Conservation (phyloP, 1,284 basidiomycete genomes). For the Xanthoconium separans region DNA sequence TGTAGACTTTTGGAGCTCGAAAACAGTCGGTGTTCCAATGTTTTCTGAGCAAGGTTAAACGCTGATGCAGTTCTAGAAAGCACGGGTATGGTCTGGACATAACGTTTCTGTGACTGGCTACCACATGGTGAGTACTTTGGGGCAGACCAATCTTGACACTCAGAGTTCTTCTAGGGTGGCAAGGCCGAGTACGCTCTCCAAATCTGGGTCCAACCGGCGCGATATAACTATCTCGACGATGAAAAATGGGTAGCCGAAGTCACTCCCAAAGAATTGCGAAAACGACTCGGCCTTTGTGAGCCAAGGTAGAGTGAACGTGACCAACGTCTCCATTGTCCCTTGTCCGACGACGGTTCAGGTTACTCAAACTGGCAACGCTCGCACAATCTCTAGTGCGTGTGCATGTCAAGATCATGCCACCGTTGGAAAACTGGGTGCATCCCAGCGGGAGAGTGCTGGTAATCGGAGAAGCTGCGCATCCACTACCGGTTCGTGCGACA, state of each 20-base stretch:
- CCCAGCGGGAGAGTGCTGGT: conserved; percentile 41
- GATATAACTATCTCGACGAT: background rate
- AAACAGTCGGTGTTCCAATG: conserved; percentile 30
- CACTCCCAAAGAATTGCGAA: conserved; percentile 16
- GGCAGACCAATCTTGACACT: background rate
- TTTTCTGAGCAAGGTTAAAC: background rate
- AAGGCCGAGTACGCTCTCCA: conserved; percentile 27
- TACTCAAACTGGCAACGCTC: conserved; percentile 42
- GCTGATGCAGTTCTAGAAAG: conserved; percentile 28
- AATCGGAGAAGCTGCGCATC: conserved; percentile 54
- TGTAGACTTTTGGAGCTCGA: conserved; percentile 27
- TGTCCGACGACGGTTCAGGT: conserved; percentile 30
- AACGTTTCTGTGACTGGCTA: conserved; percentile 35
- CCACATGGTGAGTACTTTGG: conserved; percentile 36
- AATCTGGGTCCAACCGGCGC: conserved; percentile 19
- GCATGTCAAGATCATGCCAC: conserved; percentile 36
- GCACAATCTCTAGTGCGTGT: conserved; percentile 36
- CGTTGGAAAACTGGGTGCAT: conserved; percentile 58
- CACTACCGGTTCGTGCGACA: conserved; percentile 43
- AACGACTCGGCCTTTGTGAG: conserved; percentile 35
- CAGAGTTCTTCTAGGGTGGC: conserved; percentile 19
- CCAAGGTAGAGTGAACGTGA: conserved; percentile 33
- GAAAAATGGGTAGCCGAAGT: conserved; percentile 10
- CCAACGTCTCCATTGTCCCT: background rate
- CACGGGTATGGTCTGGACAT: conserved; percentile 44